Conservation (phyloP, 164 flowering plant species). For the Vitis riparia region DNA sequence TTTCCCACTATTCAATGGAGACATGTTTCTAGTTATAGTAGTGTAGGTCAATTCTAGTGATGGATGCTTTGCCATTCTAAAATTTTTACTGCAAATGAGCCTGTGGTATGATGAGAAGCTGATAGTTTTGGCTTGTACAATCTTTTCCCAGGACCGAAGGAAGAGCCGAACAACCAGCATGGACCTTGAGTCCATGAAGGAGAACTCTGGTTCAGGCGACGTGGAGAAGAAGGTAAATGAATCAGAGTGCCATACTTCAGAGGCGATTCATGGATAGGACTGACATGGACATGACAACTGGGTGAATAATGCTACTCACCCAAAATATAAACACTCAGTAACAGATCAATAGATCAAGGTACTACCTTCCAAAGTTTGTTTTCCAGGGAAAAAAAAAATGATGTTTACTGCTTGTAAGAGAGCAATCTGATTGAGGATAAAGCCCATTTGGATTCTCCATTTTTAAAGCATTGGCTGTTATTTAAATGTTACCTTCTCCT, state of each 20-base stretch:
- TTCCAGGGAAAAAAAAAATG: background rate
- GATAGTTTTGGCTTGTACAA: background rate
- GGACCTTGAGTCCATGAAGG: slow-evolving; percentile 57
- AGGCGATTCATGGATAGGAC: slow-evolving; percentile 25
- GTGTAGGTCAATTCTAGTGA: too few relatives aligned
- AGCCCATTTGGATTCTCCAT: background rate
- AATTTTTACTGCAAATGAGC: too few relatives aligned
- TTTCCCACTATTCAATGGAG: too few relatives aligned
- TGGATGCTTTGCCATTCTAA: too few relatives aligned
- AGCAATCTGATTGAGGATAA: slow-evolving; percentile 1
- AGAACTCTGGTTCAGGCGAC: slow-evolving; percentile 31
- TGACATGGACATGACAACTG: slow-evolving; percentile 5
- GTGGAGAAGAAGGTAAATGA: slow-evolving; percentile 33
- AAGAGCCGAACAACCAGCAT: slow-evolving; percentile 66
- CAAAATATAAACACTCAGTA: background rate
- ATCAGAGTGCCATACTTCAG: slow-evolving; percentile 28
- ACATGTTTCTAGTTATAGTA: too few relatives aligned
- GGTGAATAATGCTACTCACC: slow-evolving; percentile 4
- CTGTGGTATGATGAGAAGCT: background rate
- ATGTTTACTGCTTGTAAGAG: background rate
- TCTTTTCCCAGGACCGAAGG: slow-evolving; percentile 56
- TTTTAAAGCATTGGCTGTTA: slow-evolving; percentile 3
- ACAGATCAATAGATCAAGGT: slow-evolving; percentile 1
- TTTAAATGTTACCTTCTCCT: background rate
- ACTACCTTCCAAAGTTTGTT: background rate